Evolutionary conservation across 73 alveolate genomes (phyloP), one percentile per base, ranked within the genome.

Genomic region (Paramecium primaurelia): DNA sequence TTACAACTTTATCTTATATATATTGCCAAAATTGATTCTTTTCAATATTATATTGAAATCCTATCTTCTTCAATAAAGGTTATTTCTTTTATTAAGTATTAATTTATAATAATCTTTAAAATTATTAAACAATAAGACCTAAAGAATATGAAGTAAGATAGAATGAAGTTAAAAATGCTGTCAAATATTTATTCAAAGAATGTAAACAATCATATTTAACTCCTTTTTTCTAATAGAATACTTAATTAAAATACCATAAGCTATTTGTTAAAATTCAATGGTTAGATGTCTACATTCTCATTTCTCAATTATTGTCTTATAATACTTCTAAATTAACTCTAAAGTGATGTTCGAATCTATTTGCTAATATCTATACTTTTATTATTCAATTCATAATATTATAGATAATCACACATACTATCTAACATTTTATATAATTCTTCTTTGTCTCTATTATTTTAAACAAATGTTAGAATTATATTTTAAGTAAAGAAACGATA

Each of bases 401-500:
- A 9, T 8, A 80, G 30, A 45, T 80, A 80, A 47, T 80, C 91
- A 44, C 91, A 80, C 71, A 80, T 80, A 44, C 58, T 80, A 5
- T 40, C 71, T n/a, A 80, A 47, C 58, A 47, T 80, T 25, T 25
- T 32, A 10, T 20, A 80, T 80, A 80, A 14, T 44, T 40, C 49
- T 12, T 80, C 73, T 45, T 8, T 40, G 12, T 49, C 75, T 26
- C 5, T 37, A 14, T 75, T 75, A 47, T 80, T 73, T 37, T 20
- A 30, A 11, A 80, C 47, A 45, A 49, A 80, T 0, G 47, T 36
- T 18, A 40, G 4, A 9, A 80, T 26, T 2, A 80, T 80, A n/a
- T 80, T 80, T 47, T 80, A 8, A 80, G 91, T 80, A 20, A 80
- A 80, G 45, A 80, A 80, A 40, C 91, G 37, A 80, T 32, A 80